A percentile compares a stretch with the other conserved stretches of the same genome.
phyloP scores from a whole-genome alignment of 306 rosid species.

The Mimosa pudica region DNA sequence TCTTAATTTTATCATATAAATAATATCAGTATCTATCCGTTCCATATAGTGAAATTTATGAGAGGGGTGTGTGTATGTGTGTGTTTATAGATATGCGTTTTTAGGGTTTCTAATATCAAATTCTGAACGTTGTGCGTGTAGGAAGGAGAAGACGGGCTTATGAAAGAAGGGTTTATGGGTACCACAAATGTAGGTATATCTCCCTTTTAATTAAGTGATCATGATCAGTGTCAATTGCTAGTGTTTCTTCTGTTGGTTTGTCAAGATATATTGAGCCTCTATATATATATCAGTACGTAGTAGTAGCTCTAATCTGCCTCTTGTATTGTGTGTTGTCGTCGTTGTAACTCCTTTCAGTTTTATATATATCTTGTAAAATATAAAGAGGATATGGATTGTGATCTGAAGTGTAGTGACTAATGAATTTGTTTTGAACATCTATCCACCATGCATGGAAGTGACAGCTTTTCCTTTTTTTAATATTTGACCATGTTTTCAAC shows the following conservation, averaged over 20 bases:
- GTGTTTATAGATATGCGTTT: background rate
- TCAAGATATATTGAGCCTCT: conserved; percentile 2
- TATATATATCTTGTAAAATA: background rate
- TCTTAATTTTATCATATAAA: background rate
- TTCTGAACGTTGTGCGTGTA: conserved; percentile 38
- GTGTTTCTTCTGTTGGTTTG: conserved; percentile 15
- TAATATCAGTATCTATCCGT: background rate
- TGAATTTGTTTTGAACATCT: background rate
- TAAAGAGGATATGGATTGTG: background rate
- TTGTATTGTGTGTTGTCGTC: conserved; percentile 11
- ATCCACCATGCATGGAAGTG: background rate
- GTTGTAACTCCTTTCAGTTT: background rate
- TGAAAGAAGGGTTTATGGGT: conserved; percentile 69
- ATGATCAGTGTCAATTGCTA: background rate
- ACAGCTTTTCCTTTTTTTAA: background rate
- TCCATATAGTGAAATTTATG: background rate
- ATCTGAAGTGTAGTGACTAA: background rate
- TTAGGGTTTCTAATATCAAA: conserved; percentile 37
- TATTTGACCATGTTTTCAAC: background rate
- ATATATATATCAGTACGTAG: background rate
- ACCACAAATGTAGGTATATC: conserved; percentile 73
- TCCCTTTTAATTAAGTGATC: conserved; percentile 51
- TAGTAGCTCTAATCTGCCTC: conserved; percentile 9
- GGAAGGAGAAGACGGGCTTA: conserved; percentile 78
- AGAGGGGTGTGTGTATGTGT: too few relatives aligned